Conservation (phyloP, 2,329 filamentous ascomycete genomes). For the Daldinia sp. region DNA sequence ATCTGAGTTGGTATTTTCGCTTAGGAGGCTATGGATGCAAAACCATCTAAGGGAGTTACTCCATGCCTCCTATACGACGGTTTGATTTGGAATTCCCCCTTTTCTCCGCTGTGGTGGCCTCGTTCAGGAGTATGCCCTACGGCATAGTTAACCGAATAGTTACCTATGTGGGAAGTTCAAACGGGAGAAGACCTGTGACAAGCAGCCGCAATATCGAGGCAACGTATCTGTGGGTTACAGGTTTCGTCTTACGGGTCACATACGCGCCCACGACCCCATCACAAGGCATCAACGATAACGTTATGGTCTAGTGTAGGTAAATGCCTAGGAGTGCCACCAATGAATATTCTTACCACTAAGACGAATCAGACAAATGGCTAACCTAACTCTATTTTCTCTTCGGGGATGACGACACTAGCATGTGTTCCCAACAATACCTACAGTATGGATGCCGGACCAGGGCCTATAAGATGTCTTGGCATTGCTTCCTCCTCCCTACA, state of each 20-base stretch:
- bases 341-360: constrained; percentile 7
- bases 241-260: constrained; percentile 19
- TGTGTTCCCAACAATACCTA: constrained; percentile 15
- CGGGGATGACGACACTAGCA: constrained; percentile 31
- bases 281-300: constrained; percentile 4
- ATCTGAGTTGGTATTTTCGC: constrained; percentile 12
- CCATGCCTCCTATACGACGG: constrained; percentile 1
- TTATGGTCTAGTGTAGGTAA: constrained; percentile 13
- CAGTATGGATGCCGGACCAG: constrained; percentile 29
- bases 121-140: constrained; percentile 8
- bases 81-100: constrained; percentile 34
- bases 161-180: not conserved
- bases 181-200: not conserved
- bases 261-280: constrained; percentile 4
- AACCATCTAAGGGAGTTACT: constrained; percentile 17
- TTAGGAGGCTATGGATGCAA: constrained; percentile 16
- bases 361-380: constrained; percentile 16
- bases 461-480: constrained; percentile 31
- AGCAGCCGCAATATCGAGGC: constrained; percentile 20
- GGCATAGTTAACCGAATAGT: constrained; percentile 26
- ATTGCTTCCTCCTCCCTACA: constrained; percentile 26
- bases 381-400: constrained; percentile 12
- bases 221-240: constrained; percentile 16
- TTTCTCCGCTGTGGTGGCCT: constrained; percentile 19
- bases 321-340: constrained; percentile 15